phyloP scores from a whole-genome alignment of 768 basidiomycete species.

The Amylocystis lapponica region DNA sequence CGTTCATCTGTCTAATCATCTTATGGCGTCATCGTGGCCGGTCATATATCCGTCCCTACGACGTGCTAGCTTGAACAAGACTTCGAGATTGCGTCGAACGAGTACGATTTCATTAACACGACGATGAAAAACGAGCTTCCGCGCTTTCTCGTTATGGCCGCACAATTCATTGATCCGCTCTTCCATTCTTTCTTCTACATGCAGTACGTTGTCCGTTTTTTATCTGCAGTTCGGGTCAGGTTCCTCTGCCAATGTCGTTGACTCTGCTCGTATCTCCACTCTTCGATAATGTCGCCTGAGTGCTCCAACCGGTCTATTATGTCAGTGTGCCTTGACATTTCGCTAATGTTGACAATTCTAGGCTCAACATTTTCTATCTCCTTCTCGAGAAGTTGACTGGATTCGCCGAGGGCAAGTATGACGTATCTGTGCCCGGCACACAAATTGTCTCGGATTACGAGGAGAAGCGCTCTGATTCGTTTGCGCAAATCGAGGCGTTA shows the following conservation, averaged over 20 bases:
- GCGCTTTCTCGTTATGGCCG: constrained; percentile 82
- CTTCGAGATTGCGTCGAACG: constrained; percentile 85
- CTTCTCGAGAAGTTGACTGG: constrained; percentile 90
- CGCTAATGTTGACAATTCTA: no score
- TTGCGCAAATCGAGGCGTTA: constrained; percentile 71
- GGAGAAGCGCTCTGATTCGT: constrained; percentile 76
- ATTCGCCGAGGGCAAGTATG: constrained; percentile 77
- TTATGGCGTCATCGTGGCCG: not conserved
- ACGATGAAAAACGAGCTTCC: constrained; percentile 90
- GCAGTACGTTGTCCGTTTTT: constrained; percentile 75
- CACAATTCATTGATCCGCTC: constrained; percentile 92
- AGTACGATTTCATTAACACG: constrained; percentile 91
- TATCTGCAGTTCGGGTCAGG: no score
- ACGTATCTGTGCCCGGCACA: constrained; percentile 53
- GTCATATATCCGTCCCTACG: not conserved
- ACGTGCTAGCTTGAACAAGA: constrained; percentile 95
- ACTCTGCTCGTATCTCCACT: no score
- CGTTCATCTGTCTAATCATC: constrained; percentile 17
- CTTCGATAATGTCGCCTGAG: no score
- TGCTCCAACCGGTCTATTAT: no score
- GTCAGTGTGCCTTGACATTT: no score
- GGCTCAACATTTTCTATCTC: constrained; percentile 90
- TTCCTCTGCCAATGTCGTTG: not conserved
- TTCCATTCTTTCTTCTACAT: constrained; percentile 99
- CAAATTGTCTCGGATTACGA: constrained; percentile 78